A percentile compares a stretch with the other conserved stretches of the same genome.
Conservation (phyloP, 2,329 filamentous ascomycete genomes). For the Pseudogymnoascus sp. region DNA sequence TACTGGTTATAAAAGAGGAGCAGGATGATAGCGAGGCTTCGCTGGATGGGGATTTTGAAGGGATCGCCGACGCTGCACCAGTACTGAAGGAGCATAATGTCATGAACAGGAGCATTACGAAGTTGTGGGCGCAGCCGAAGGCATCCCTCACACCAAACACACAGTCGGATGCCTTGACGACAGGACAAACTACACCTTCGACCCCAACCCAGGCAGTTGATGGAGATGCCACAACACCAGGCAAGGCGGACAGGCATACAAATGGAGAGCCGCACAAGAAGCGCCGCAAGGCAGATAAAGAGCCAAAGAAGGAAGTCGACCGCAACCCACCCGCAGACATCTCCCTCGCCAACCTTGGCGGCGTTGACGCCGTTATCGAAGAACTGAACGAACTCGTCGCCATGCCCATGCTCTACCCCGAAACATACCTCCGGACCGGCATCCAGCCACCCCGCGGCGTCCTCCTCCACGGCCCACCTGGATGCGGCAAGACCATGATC, state of each 20-base stretch:
- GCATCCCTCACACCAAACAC: conserved; percentile 16
- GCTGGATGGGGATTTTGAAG: conserved; percentile 41
- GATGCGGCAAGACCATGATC: conserved; percentile 80
- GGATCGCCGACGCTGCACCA: conserved; percentile 30
- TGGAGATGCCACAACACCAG: conserved; percentile 15
- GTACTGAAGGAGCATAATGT: conserved; percentile 43
- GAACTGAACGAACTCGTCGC: conserved; percentile 64
- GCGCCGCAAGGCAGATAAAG: conserved; percentile 46
- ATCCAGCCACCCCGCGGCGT: conserved; percentile 67
- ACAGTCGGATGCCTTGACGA: neutral
- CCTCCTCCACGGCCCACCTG: conserved; percentile 72
- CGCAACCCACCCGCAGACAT: conserved; percentile 58
- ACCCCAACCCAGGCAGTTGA: conserved; percentile 16
- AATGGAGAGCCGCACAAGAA: conserved; percentile 62
- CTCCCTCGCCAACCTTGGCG: conserved; percentile 64
- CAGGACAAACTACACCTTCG: conserved; percentile 14
- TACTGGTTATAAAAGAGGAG: conserved; percentile 62
- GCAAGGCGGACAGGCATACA: conserved; percentile 41
- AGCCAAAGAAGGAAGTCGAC: conserved; percentile 44
- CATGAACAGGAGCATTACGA: conserved; percentile 58
- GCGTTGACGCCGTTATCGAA: conserved; percentile 62
- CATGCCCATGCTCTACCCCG: conserved; percentile 60
- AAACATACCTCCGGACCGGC: conserved; percentile 55
- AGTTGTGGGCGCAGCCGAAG: conserved; percentile 42
- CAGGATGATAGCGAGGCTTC: conserved; percentile 37